Base-by-base conservation (phyloP, 495 filamentous ascomycete species). In the Aspergillus cavernicola region DNA sequence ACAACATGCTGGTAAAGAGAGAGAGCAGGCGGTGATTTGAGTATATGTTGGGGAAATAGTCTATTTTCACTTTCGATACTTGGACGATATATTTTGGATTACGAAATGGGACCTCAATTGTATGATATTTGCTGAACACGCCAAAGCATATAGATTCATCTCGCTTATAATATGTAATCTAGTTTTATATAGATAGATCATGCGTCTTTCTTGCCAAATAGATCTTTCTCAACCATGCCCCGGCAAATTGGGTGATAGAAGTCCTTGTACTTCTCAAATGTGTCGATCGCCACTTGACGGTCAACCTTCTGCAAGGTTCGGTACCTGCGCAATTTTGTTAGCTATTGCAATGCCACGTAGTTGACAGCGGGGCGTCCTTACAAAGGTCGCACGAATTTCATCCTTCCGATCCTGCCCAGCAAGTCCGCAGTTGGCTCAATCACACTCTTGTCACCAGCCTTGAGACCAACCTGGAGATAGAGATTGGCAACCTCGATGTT, bases 181-280 rank as follows among this genome's bases (percentile, higher is more conserved):
- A 28, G 24, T 28, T 28, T 28, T n/a, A n/a, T n/a, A n/a, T n/a
- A n/a, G n/a, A n/a, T n/a, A n/a, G 22, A 19, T 29, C 49, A 66
- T 16, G 46, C 51, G 28, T 61, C 64, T 48, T 68, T 70, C 47
- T 72, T 71, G 32, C 74, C 76, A 52, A 81, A 79, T 13, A 96
- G 72, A 68, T 96, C 88, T 74, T 95, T 96, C 72, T 88, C 87
- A 20, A 93, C 81, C 77, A 87, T 81, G 15, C 74, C 81, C 49
- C 86, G 80, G 63, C 92, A 96, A 56, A 97, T 98, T 11, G 93
- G 93, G 67, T 97, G 92, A 65, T 98, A 98, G 61, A 97, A 98
- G 44, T 87, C 83, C 58, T 80, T 87, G 59, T 96, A 84, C 74
- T 86, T 86, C 75, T 89, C 77, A 61, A 96, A 96, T 1, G 92